Base-by-base conservation (phyloP, 106 monocot genomes). In the Gastrodia elata region DNA sequence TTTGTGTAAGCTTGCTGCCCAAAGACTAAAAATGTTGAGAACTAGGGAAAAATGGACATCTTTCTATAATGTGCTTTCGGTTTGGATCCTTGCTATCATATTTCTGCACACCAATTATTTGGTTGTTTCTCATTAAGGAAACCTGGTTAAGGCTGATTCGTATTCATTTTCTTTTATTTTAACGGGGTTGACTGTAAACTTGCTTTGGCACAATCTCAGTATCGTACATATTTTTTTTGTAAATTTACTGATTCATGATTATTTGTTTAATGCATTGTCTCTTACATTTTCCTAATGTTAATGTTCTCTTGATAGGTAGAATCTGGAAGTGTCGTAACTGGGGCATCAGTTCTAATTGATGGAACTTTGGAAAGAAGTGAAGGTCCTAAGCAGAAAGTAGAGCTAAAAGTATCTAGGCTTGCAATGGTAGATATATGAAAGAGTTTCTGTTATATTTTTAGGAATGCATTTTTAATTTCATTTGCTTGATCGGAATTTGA, bases 371-470 rank as follows among this genome's bases (percentile, higher is more conserved):
- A 90, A 14, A 77, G 79, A 73, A 97, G 96, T 71, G 92, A 90
- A 83, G 96, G 96, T 43, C 55, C 87, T 26, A 97, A 97, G 79
- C 96, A 97, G 68, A 97, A 97, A 80, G 86, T 97, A 55, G 96
- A 97, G 77, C 58, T 97, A 65, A 88, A 85, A 79, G 92, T 93
- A 24, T 82, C 85, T 49, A 89, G 76, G 61, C 84, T 97, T 44
- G 35, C 76, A 27, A 9, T 84, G 96, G 96, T 97, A 86, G 80
- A 32, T 22, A 37, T 20, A 34, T 72, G 27, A 42, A n/a, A 25
- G 35, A 40, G 8, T 8, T 48, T 1, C 39, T 58, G 16, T 61
- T 61, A 61, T 32, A 6, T 11, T 32, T 1, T 61, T 61, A 30
- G 30, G 27, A 14, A 61, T 61, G 61, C 22, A 10, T 32, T 61